phyloP scores from a whole-genome alignment of 805 yeast genomes.

The Saccharomycopsis oosterbeekiorum region DNA sequence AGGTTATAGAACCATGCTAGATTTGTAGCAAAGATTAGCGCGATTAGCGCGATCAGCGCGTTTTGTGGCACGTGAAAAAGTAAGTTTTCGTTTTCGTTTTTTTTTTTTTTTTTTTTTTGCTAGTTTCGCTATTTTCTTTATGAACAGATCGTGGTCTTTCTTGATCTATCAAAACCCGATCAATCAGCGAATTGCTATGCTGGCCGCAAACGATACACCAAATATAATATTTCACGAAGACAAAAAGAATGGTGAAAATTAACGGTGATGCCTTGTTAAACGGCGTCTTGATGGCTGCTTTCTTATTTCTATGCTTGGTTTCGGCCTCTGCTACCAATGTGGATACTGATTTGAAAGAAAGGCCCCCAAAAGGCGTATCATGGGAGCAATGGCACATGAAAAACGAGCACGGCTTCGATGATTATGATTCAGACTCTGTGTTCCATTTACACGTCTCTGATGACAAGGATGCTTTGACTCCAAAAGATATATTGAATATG shows the following conservation, averaged over 20 bases:
- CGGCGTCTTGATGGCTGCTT: not conserved
- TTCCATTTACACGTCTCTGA: slow-evolving; percentile 72
- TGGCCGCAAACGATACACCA: not conserved
- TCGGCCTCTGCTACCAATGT: slow-evolving; percentile 4
- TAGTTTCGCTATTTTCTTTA: too few relatives aligned
- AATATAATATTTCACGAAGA: not conserved
- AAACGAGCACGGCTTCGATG: slow-evolving; percentile 73
- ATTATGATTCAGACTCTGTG: slow-evolving; percentile 63
- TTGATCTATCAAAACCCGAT: too few relatives aligned
- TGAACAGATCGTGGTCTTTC: too few relatives aligned
- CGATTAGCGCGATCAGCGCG: too few relatives aligned
- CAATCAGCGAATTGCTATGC: too few relatives aligned
- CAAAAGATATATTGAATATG: slow-evolving; percentile 59
- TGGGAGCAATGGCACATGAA: slow-evolving; percentile 92
- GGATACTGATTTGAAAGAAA: slow-evolving; percentile 23
- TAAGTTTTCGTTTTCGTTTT: too few relatives aligned
- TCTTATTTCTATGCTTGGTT: not conserved
- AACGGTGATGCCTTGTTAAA: not conserved
- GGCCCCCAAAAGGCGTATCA: slow-evolving; percentile 41
- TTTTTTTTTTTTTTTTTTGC: too few relatives aligned
- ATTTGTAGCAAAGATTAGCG: too few relatives aligned
- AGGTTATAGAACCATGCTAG: too few relatives aligned
- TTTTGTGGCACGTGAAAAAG: too few relatives aligned
- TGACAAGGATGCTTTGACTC: slow-evolving; percentile 45
- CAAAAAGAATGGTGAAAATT: not conserved